Percentiles rank a stretch among this genome's conserved stretches.
These are phyloP conservation scores for Jackrogersella multiformis DNA, from an alignment of 495 filamentous ascomycete genomes.

Conservation along the genomic window DNA sequence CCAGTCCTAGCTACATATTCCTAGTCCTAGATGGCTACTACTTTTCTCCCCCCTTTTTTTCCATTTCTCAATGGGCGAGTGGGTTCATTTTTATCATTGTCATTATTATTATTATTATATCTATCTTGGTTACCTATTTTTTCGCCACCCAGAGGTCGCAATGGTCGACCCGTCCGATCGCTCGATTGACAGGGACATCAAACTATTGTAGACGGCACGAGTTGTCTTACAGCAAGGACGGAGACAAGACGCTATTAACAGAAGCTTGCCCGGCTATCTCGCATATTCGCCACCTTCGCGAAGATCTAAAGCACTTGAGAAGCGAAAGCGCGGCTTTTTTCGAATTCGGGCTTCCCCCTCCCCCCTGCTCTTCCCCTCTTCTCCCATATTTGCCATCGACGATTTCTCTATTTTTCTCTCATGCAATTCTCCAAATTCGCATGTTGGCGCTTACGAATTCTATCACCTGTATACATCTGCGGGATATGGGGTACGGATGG, in stretches of 20 bases:
- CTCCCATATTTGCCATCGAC: conserved; percentile 9
- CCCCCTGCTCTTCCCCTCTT: conserved; percentile 2
- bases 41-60: not conserved
- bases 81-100: conserved; percentile 13
- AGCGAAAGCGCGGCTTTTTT: conserved; percentile 2
- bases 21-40: conserved; percentile 3
- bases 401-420: conserved; percentile 13
- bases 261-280: conserved; percentile 35
- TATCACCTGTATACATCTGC: no score
- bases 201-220: conserved; percentile 11
- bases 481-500: conserved; percentile 7
- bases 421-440: conserved; percentile 32
- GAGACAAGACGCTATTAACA: conserved; percentile 7
- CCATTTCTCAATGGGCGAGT: conserved; percentile 5
- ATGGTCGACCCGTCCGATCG: conserved; percentile 21
- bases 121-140: not conserved
- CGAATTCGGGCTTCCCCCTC: conserved; percentile 10
- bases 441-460: no score
- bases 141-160: conserved; percentile 35
- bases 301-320: conserved; percentile 22
- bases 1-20: not conserved
- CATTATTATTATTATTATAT: conserved; percentile 6
- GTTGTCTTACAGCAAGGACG: conserved; percentile 2
- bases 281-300: conserved; percentile 30
- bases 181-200: conserved; percentile 30